phyloP scores from a whole-genome alignment of 352 stramenopile species.

The Pythium grandisporangium region DNA sequence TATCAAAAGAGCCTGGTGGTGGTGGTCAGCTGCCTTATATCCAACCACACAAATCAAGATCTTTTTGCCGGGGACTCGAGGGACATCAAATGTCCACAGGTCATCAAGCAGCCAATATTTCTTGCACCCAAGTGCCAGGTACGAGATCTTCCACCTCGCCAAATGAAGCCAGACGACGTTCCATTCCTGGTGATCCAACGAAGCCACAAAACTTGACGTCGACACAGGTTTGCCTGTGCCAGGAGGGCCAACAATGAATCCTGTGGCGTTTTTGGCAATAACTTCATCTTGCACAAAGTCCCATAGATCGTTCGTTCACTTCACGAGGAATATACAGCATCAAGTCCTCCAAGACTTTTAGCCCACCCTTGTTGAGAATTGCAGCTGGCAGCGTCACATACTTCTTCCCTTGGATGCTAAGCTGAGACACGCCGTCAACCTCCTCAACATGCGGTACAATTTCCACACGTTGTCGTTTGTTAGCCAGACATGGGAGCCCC shows the following conservation, averaged over 20 bases:
- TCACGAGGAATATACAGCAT: constrained; percentile 1
- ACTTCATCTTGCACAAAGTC: constrained; percentile 3
- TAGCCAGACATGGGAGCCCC: too few relatives aligned
- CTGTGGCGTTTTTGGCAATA: constrained; percentile 4
- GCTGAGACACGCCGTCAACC: not conserved
- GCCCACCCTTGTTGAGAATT: not conserved
- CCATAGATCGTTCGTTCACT: constrained; percentile 1
- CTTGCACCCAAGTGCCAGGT: not conserved
- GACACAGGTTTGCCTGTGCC: constrained; percentile 12
- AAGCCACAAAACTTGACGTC: constrained; percentile 8
- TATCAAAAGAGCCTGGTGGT: not conserved
- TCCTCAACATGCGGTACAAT: too few relatives aligned
- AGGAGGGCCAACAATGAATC: constrained; percentile 10
- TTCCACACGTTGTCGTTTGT: too few relatives aligned
- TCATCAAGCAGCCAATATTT: not conserved
- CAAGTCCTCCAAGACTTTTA: not conserved
- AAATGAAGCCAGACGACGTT: constrained; percentile 16
- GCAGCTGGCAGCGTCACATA: not conserved
- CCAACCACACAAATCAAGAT: not conserved
- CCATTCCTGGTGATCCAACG: constrained; percentile 13
- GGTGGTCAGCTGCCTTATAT: not conserved
- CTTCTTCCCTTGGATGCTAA: not conserved
- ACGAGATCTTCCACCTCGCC: not conserved
- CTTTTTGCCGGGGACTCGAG: not conserved
- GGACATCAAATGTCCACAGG: not conserved